Evolutionary conservation across 192 early-diverging fungal species (phyloP).

Genomic region (Globomyces pollinis-pini): DNA sequence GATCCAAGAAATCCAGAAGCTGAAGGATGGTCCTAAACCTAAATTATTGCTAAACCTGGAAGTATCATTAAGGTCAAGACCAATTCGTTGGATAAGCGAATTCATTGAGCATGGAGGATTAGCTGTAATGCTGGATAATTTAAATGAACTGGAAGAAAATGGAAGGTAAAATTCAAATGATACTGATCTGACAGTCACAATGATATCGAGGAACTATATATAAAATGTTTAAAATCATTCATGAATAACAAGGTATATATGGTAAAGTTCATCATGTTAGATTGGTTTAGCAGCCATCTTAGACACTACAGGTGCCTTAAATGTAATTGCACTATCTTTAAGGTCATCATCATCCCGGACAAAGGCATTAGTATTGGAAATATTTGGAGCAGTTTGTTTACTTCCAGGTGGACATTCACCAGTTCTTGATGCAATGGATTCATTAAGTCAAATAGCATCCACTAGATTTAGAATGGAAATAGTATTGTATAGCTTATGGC

Average conservation of each 20-base stretch:
- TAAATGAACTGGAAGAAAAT: conserved; percentile 29
- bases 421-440: conserved; percentile 41
- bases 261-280: conserved; percentile 14
- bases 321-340: conserved; percentile 42
- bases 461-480: conserved; percentile 38
- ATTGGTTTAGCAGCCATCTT: conserved; percentile 45
- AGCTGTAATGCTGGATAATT: conserved; percentile 31
- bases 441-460: conserved; percentile 21
- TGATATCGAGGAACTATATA: conserved; percentile 47
- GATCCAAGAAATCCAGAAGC: conserved; percentile 31
- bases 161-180: too few species aligned
- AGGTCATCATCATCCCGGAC: conserved; percentile 36
- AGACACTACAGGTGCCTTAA: conserved; percentile 30
- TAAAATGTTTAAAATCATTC: conserved; percentile 46
- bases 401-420: conserved; percentile 43
- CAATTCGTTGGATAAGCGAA: conserved; percentile 45
- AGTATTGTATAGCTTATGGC: conserved; percentile 33
- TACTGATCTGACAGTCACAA: conserved; percentile 46
- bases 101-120: conserved; percentile 51
- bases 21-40: conserved; percentile 27
- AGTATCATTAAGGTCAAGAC: conserved; percentile 35
- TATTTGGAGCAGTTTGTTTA: conserved; percentile 47
- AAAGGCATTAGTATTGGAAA: conserved; percentile 40
- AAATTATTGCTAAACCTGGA: conserved; percentile 34
- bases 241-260: conserved; percentile 60